phyloP scores from a whole-genome alignment of 2,329 filamentous ascomycete genomes.

The Exophiala sp. region DNA sequence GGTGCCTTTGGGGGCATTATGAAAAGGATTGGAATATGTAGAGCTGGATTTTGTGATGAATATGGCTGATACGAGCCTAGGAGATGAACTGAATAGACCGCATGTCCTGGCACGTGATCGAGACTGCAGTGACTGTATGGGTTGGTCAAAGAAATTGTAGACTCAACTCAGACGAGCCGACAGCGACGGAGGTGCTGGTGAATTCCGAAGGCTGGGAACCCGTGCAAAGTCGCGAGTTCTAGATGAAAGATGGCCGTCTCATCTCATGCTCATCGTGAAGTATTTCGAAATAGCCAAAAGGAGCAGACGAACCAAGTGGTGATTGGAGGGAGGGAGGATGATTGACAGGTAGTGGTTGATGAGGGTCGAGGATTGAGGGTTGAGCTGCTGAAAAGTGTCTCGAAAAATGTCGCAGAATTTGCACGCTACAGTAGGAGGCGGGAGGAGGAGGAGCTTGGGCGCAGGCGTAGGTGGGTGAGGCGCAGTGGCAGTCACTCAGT shows the following conservation, averaged over 20 bases:
- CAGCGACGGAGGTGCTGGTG: neutral
- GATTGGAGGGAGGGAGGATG: slow-evolving; percentile 13
- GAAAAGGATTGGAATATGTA: neutral
- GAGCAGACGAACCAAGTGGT: slow-evolving; percentile 6
- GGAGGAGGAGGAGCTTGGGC: neutral
- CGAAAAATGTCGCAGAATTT: slow-evolving; percentile 17
- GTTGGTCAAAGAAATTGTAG: no score
- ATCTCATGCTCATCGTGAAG: slow-evolving; percentile 1
- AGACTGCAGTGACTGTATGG: neutral
- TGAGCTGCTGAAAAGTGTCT: slow-evolving; percentile 1
- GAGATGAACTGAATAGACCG: neutral
- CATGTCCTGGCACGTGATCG: slow-evolving; percentile 20
- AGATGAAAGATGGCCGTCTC: no score
- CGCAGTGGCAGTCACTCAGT: neutral
- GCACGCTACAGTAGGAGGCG: neutral
- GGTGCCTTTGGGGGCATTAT: slow-evolving; percentile 13
- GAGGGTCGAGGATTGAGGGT: neutral
- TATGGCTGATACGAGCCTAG: neutral
- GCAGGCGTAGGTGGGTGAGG: neutral
- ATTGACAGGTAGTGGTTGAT: neutral
- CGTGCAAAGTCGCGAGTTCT: no score
- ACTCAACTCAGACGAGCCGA: no score
- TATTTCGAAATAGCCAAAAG: slow-evolving; percentile 10
- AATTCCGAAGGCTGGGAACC: neutral
- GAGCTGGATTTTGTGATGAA: neutral